phyloP scores from a whole-genome alignment of 2,329 filamentous ascomycete genomes.

The Xylariales sp. region DNA sequence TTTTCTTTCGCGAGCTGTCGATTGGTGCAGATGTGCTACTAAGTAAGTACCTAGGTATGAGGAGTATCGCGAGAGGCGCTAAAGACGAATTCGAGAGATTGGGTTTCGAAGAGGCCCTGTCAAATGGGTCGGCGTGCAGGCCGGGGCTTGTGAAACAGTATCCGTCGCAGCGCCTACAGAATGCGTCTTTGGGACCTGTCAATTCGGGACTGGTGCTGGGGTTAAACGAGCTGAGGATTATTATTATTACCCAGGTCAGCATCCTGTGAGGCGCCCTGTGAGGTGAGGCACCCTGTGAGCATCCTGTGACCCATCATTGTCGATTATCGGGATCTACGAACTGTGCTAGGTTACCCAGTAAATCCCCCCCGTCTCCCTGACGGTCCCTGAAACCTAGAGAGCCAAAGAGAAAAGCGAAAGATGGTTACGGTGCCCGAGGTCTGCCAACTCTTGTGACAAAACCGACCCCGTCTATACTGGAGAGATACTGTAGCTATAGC shows the following conservation, averaged over 20 bases:
- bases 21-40: conserved; percentile 4
- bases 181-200: conserved; percentile 28
- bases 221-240: conserved; percentile 21
- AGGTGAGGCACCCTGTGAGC: conserved; percentile 22
- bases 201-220: conserved; percentile 32
- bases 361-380: not conserved
- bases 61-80: not conserved
- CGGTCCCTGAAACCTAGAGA: not conserved
- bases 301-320: conserved; percentile 38
- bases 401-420: not conserved
- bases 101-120: conserved; percentile 19
- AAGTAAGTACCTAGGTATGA: no score
- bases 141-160: conserved; percentile 40
- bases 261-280: conserved; percentile 37
- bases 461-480: no score
- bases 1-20: conserved; percentile 20
- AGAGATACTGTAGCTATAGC: no score
- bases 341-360: not conserved
- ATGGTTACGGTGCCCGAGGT: conserved; percentile 12
- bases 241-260: no score
- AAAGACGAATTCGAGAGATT: conserved; percentile 10
- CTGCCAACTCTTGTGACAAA: conserved; percentile 19
- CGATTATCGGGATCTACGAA: not conserved
- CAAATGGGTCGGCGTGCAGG: conserved; percentile 17
- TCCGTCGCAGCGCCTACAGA: conserved; percentile 36